A percentile compares a stretch with the other conserved stretches of the same genome.
These are phyloP conservation scores for Ormosia semicastrata DNA, from an alignment of 306 rosid genomes.

Conservation along the genomic window DNA sequence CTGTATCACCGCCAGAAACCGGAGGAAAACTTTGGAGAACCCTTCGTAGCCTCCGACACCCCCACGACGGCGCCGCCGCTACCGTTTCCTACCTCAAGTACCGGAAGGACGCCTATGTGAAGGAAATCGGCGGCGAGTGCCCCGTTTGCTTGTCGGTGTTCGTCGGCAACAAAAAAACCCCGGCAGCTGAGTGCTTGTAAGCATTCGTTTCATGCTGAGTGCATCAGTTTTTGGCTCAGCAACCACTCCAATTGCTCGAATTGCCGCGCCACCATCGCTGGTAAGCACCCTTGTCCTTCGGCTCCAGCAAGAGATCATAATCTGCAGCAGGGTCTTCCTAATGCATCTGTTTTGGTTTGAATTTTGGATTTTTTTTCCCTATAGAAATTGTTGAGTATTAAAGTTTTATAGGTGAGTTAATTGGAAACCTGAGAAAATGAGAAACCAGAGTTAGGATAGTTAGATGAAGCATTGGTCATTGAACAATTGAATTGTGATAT, in stretches of 20 bases:
- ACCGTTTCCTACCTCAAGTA: slow-evolving; percentile 29
- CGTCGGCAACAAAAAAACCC: slow-evolving; percentile 46
- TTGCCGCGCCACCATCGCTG: slow-evolving; percentile 52
- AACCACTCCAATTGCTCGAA: neutral
- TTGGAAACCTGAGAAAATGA: too few relatives aligned
- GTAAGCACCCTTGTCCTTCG: slow-evolving; percentile 20
- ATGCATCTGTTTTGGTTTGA: slow-evolving; percentile 54
- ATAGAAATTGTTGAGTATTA: too few relatives aligned
- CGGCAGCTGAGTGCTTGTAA: slow-evolving; percentile 52
- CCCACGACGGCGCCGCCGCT: neutral
- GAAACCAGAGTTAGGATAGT: too few relatives aligned
- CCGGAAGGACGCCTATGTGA: slow-evolving; percentile 43
- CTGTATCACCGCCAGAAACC: slow-evolving; percentile 37
- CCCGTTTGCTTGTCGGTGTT: slow-evolving; percentile 62
- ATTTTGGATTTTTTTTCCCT: neutral
- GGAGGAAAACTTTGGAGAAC: slow-evolving; percentile 16
- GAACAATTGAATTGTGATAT: too few relatives aligned
- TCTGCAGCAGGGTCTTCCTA: slow-evolving; percentile 55
- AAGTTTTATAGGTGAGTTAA: neutral
- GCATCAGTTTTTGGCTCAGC: slow-evolving; percentile 60
- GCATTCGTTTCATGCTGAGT: slow-evolving; percentile 55
- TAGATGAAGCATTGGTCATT: too few relatives aligned
- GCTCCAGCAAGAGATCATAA: slow-evolving; percentile 38
- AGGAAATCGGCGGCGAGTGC: slow-evolving; percentile 54
- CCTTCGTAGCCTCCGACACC: neutral